Evolutionary conservation across 192 early-diverging fungal species (phyloP), one percentile per base, ranked within the genome.

Genomic region (Entomortierella chlamydospora): DNA sequence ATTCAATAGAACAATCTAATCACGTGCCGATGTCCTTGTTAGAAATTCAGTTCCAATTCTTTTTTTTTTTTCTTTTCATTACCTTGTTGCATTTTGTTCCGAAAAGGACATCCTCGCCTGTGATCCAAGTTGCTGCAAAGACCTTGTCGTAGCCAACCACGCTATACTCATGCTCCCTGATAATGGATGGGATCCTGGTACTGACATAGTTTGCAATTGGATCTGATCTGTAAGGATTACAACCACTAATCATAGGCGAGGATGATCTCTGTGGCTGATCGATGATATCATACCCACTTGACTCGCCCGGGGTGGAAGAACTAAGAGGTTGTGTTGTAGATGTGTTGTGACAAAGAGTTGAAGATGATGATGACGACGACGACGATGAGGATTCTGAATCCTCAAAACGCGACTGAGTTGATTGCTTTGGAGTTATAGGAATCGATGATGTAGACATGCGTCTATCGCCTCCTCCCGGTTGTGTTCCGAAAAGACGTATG

Each of bases 51-150:
- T 11, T 12, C 39, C 0, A 20, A 2, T 6, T n/a, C 22, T 25
- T 57, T 4, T 12, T 13, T 25, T 68, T 51, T 57, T 68, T 41
- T 59, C 34, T 22, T 33, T 34, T 30, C 5, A 2, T 42, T 71
- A 83, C 82, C 68, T 81, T 70, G 45, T 89, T 84, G 57, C 91
- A 92, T 65, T 92, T 92, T 4, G 91, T 90, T 37, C 91, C 91
- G 26, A 90, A 9, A 7, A 92, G 57, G 23, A 92, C 82, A 13
- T 90, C 72, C 15, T 72, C 72, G 57, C 68, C 56, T 22, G 76
- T 62, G 25, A 92, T 33, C 90, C 90, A 92, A 13, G 60, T 68
- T 3, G 74, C 67, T 15, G 88, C 81, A 74, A 92, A 92, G 45
- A 89, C 63, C 64, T 92, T 92, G 64, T 92, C 90, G 42, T 67